These are phyloP conservation scores for Umbelopsis isabellina DNA, from an alignment of 192 early-diverging fungal species.

Conservation along the genomic window DNA sequence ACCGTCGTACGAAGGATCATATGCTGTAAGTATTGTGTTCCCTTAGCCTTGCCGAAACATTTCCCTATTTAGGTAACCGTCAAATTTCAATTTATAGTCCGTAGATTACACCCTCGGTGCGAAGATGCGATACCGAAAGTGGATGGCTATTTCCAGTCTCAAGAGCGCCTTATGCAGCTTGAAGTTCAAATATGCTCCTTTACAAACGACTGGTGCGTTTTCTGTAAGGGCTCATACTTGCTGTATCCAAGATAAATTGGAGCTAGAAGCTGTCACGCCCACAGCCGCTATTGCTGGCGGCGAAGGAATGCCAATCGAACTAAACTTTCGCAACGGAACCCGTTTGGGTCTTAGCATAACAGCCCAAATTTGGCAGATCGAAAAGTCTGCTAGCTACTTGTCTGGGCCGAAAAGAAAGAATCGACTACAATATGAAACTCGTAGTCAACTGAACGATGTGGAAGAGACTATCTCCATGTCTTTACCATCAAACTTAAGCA, in stretches of 20 bases:
- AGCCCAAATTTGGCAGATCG: conserved; percentile 4
- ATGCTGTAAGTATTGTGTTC: neutral
- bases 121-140: neutral
- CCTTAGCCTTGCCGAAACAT: too few relatives aligned
- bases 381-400: neutral
- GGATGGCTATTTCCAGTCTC: neutral
- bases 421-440: conserved; percentile 15
- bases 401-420: neutral
- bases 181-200: neutral
- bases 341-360: neutral
- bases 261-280: neutral
- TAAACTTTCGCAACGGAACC: neutral
- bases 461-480: neutral
- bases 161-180: neutral
- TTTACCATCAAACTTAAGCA: neutral
- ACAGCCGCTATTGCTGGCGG: neutral
- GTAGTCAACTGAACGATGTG: neutral
- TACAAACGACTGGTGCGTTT: neutral
- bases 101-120: conserved; percentile 1
- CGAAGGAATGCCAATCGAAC: neutral
- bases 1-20: conserved; percentile 22
- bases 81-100: neutral
- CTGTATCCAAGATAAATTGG: neutral
- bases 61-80: neutral
- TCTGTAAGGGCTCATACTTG: neutral